Evolutionary conservation across 257 asterid genomes (phyloP), one percentile per base, ranked within the genome.

Genomic region (Ligustrum vulgare): DNA sequence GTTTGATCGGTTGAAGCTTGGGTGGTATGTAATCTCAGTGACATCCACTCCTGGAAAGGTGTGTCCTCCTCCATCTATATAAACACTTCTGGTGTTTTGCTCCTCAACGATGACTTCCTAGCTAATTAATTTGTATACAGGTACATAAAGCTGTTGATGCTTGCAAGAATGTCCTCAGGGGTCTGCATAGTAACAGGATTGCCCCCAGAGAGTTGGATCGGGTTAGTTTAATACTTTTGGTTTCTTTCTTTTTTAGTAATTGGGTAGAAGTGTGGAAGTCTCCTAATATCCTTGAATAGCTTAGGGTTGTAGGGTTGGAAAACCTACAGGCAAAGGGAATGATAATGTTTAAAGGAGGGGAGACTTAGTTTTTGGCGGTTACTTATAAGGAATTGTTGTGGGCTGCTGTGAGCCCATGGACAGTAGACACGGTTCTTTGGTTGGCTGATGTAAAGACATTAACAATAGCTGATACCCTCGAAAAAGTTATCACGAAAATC

Each of bases 71-170:
- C 25, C 49, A 73, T 74, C 51, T 0, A 65, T 36, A 22, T 13
- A 43, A 31, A 72, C 23, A 5, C 36, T 65, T 71, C 12, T 65
- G 62, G 39, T 79, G 13, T 70, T 41, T 39, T 69, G 45, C 75
- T 32, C 58, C 33, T 81, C 72, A 67, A 49, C 45, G 71, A 74
- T 80, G 49, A 71, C 60, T 75, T 74, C 75, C 71, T 78, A 76
- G 66, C 73, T 73, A 65, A 75, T 75, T 18, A 18, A 63, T 72
- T 63, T 71, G 33, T 77, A 22, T 73, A 63, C 89, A 95, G 99
- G 99, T 93, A 35, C 99, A 95, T 81, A 93, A 90, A 85, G 99
- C 99, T 85, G 99, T 95, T 82, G 98, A 95, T 79, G 98, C 99
- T 81, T 95, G 99, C 94, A 95, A 90, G 86, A 88, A 86, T 89